Percentiles rank a stretch among this genome's conserved stretches.
phyloP scores from a whole-genome alignment of 176 grass and related monocot species.

The Phyllostachys edulis region DNA sequence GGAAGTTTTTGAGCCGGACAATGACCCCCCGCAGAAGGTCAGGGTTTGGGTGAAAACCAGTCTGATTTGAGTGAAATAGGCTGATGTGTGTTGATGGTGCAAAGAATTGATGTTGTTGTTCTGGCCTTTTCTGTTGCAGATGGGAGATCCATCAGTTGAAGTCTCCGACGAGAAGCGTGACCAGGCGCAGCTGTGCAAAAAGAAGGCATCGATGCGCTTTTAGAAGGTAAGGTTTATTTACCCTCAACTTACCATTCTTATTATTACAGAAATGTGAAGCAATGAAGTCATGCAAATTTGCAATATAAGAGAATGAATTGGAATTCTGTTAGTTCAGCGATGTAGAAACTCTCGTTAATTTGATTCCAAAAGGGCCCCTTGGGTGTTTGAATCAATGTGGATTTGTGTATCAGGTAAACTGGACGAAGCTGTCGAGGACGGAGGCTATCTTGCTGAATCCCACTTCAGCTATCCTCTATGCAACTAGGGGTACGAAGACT shows the following conservation, averaged over 20 bases:
- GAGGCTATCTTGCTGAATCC: slow-evolving; percentile 63
- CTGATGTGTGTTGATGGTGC: not conserved
- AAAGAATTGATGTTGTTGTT: slow-evolving; percentile 9
- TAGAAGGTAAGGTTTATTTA: slow-evolving; percentile 41
- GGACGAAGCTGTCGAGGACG: slow-evolving; percentile 46
- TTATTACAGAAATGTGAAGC: not conserved
- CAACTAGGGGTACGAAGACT: slow-evolving; percentile 51
- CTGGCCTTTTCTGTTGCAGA: slow-evolving; percentile 24
- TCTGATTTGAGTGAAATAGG: not conserved
- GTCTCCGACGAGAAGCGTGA: slow-evolving; percentile 56
- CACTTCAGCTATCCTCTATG: slow-evolving; percentile 69
- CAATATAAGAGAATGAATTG: not conserved
- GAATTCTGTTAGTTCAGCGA: not conserved
- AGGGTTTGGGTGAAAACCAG: not conserved
- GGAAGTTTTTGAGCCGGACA: slow-evolving; percentile 53
- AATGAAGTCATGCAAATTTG: not conserved
- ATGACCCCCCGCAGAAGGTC: slow-evolving; percentile 60
- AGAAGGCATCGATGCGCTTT: slow-evolving; percentile 39
- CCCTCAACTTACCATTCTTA: not conserved
- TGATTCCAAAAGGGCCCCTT: not conserved
- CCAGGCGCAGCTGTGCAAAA: slow-evolving; percentile 57
- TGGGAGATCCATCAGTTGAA: slow-evolving; percentile 63
- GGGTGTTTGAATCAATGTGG: slow-evolving; percentile 24
- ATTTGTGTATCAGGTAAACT: slow-evolving; percentile 53
- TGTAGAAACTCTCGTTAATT: not conserved